Evolutionary conservation across 1,284 basidiomycete genomes (phyloP).

Genomic region (Hemileia vastatrix): DNA sequence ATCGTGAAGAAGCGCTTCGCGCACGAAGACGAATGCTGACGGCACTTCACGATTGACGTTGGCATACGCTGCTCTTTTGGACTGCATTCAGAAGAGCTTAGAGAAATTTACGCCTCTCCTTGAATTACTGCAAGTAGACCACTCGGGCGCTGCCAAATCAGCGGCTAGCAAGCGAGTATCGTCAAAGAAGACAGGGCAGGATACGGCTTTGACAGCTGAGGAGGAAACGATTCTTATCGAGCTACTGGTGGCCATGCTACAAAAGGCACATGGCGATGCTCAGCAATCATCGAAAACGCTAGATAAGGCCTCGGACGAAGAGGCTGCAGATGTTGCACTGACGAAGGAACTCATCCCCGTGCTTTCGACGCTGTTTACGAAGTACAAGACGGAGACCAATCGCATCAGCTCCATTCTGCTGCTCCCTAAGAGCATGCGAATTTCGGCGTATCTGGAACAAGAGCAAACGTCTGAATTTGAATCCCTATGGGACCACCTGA

Average conservation of each 20-base stretch:
- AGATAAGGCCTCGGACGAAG: too few species aligned
- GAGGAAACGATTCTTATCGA: constrained; percentile 75
- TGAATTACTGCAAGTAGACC: too few species aligned
- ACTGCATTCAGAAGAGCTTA: too few species aligned
- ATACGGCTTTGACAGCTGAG: constrained; percentile 55
- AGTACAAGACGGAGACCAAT: constrained; percentile 77
- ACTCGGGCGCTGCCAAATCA: too few species aligned
- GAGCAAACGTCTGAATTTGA: too few species aligned
- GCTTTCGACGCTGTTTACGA: constrained; percentile 75
- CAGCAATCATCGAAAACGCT: too few species aligned
- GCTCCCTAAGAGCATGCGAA: constrained; percentile 72
- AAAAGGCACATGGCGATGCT: constrained; percentile 53
- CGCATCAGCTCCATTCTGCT: constrained; percentile 73
- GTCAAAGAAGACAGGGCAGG: too few species aligned
- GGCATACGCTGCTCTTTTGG: too few species aligned
- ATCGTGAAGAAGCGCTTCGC: constrained; percentile 25
- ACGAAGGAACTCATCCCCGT: constrained; percentile 80
- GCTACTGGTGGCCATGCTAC: constrained; percentile 63
- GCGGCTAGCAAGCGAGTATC: too few species aligned
- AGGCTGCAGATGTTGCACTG: constrained; percentile 58
- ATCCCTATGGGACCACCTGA: constrained; percentile 83
- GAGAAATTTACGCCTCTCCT: too few species aligned
- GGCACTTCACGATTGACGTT: too few species aligned
- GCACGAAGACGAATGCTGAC: constrained; percentile 46
- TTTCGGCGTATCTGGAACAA: constrained; percentile 87